These are phyloP conservation scores for Psidium guajava DNA, from an alignment of 345 rosid species.

Conservation along the genomic window DNA sequence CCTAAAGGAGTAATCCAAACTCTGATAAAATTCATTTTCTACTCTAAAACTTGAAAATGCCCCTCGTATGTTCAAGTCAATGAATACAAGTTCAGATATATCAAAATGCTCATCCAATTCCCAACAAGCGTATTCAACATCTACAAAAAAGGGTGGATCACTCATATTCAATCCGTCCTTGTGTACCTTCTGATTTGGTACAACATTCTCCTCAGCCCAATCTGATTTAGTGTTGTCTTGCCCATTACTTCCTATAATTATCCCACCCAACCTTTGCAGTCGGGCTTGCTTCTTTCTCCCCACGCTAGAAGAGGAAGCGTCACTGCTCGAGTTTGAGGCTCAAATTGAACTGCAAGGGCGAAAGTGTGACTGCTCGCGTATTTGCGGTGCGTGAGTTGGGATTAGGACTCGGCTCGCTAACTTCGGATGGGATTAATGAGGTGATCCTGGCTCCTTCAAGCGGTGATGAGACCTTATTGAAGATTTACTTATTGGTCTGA, in stretches of 20 bases:
- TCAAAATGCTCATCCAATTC: conserved; percentile 50
- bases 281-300: conserved; percentile 82
- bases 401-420: too few relatives aligned
- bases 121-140: conserved; percentile 32
- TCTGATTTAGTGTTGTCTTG: conserved; percentile 14
- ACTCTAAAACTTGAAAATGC: conserved; percentile 23
- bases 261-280: conserved; percentile 57
- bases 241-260: conserved; percentile 16
- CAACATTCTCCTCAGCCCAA: neutral
- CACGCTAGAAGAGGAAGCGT: too few relatives aligned
- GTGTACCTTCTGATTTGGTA: conserved; percentile 2
- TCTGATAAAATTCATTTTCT: conserved; percentile 22
- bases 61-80: conserved; percentile 33
- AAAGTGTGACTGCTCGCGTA: too few relatives aligned
- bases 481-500: too few relatives aligned
- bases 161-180: conserved; percentile 10
- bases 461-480: too few relatives aligned
- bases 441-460: too few relatives aligned
- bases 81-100: conserved; percentile 70
- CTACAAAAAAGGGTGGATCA: conserved; percentile 43
- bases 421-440: too few relatives aligned
- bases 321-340: too few relatives aligned
- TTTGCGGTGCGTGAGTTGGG: too few relatives aligned
- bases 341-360: too few relatives aligned
- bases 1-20: conserved; percentile 44